Base-by-base conservation (phyloP, 139 green algal genomes). In the Haematococcus lacustris region DNA sequence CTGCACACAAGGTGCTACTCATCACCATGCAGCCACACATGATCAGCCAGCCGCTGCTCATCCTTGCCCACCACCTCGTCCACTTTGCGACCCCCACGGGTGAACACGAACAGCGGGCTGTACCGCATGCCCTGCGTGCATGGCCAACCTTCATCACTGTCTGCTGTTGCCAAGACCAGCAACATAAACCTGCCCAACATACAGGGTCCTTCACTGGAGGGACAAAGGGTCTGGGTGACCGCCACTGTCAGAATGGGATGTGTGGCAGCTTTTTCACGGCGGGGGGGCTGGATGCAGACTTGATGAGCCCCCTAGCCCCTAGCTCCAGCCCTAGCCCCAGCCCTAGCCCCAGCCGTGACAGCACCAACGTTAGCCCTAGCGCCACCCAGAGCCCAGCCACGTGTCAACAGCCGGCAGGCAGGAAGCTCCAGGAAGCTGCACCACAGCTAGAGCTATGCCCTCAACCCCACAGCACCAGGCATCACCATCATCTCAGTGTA, bases 91-190 rank as follows among this genome's bases (percentile, higher is more conserved):
- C 88, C 88, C 26, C 78, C 78, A 7, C 70, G 70, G 78, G 81
- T 90, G 7, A 93, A 70, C 9, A 63, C 75, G 73, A 92, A 91
- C 0, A 85, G 91, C 7, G 88, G 88, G 23, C 85, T 92, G 80
- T 86, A 89, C 9, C 72, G 76, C 38, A 93, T 81, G 51, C 79
- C 80, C 60, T 87, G 70, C 2, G 68, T n/a, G n/a, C n/a, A n/a
- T n/a, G n/a, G n/a, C n/a, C n/a, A n/a, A n/a, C n/a, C n/a, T n/a
- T n/a, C n/a, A n/a, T n/a, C n/a, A n/a, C n/a, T n/a, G n/a, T n/a
- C n/a, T n/a, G n/a, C n/a, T n/a, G n/a, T n/a, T n/a, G 3, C 4
- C 26, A 39, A 35, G 4, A n/a, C 17, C 43, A 43, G 5, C 61
- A 67, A 5, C 30, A 40, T 41, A 3, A 40, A 23, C 3, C 41